Base-by-base conservation (phyloP, 495 filamentous ascomycete genomes). In the Achaetomiella virescens region DNA sequence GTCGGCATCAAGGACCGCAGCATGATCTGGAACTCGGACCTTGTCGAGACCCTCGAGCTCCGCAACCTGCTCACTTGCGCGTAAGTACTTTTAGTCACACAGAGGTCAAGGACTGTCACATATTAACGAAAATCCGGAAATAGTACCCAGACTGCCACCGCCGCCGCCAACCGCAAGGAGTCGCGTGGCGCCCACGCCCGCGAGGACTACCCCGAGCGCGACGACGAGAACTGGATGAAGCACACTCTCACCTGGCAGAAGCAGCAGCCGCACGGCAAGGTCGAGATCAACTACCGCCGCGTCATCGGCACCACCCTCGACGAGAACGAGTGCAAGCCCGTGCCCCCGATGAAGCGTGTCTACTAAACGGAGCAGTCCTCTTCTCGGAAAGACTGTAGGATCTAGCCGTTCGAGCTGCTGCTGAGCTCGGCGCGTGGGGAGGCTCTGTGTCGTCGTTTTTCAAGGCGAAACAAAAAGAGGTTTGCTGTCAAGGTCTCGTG, bases 21-120 rank as follows among this genome's bases (percentile, higher is more conserved):
- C 83, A 96, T 97, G 93, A 96, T 97, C 77, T 97, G 92, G 92
- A 97, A 97, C 83, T 89, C 88, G 36, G 92, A 97, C 65, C 81
- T 97, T 27, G 88, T 96, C 52, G 92, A 97, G 82, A 95, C 91
- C 25, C 81, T 97, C 40, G 92, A 97, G 75, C 78, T 97, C 64
- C 78, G 90, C 62, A 97, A 97, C 71, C 69, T 97, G 61, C 75
- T 97, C 63, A 97, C 92, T 66, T 97, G 92, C 83, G 92, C 92
- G 81, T 87, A 83, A 71, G 84, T 84, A 59, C 55, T 31, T 31
- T 9, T 9, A 31, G 9, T 31, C 27, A 4, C n/a, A 4, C 27
- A 31, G 27, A 5, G 27, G 4, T 31, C 4, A 31, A 5, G 27
- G 9, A 31, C 27, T 9, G 27, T 31, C 11, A 11, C 25, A 42